A percentile compares a stretch with the other conserved stretches of the same genome.
phyloP scores from a whole-genome alignment of 371 early-diverging fungal genomes.

The Batkoa obscura region DNA sequence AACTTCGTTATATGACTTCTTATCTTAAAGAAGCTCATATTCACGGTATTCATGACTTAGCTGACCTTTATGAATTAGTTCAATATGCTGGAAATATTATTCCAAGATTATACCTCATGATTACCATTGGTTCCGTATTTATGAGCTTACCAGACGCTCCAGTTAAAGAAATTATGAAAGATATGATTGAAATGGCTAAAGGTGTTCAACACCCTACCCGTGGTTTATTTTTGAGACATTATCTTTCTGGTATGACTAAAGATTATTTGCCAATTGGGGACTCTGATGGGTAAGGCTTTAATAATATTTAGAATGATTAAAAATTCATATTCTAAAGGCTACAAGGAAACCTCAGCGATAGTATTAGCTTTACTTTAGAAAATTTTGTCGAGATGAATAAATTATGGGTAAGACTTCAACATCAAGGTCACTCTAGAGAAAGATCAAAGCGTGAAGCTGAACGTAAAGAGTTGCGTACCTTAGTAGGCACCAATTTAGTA shows the following conservation, averaged over 20 bases:
- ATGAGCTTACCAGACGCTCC: conserved; percentile 76
- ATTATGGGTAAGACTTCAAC: conserved; percentile 94
- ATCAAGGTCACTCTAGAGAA: conserved; percentile 84
- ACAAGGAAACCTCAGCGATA: conserved; percentile 66
- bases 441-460: conserved; percentile 83
- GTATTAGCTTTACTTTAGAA: conserved; percentile 80
- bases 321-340: conserved; percentile 20
- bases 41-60: conserved; percentile 67
- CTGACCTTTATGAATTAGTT: conserved; percentile 88
- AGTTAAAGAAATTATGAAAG: conserved; percentile 82
- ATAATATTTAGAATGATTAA: not conserved
- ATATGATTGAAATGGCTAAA: conserved; percentile 93
- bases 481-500: conserved; percentile 93
- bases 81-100: conserved; percentile 94
- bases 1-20: conserved; percentile 67
- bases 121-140: conserved; percentile 86
- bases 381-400: conserved; percentile 98
- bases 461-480: conserved; percentile 76
- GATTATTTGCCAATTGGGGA: conserved; percentile 55
- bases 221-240: conserved; percentile 86
- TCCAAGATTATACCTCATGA: conserved; percentile 93
- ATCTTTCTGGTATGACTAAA: conserved; percentile 76
- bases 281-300: conserved; percentile 22
- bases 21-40: conserved; percentile 74
- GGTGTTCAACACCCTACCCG: conserved; percentile 95